Percentiles rank a stretch among this genome's conserved stretches.
phyloP scores from a whole-genome alignment of 148 eudicot species.

The Mesembryanthemum crystallinum region DNA sequence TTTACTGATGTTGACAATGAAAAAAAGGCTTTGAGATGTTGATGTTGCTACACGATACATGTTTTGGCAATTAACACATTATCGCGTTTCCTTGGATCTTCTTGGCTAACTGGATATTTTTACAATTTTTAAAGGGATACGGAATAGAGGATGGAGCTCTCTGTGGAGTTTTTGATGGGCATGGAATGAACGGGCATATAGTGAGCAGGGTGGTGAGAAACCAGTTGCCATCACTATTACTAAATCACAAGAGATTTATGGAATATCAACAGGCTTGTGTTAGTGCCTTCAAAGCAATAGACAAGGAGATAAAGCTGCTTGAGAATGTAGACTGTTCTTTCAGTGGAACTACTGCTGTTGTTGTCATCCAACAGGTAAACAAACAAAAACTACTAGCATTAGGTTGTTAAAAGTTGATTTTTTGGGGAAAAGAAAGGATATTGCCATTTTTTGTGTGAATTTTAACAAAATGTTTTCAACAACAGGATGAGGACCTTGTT shows the following conservation, averaged over 20 bases:
- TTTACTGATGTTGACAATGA: not conserved
- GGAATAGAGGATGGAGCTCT: conserved; percentile 56
- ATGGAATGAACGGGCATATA: conserved; percentile 65
- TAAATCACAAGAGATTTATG: conserved; percentile 38
- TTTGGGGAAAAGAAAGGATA: not conserved
- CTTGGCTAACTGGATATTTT: not conserved
- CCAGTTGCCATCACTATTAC: conserved; percentile 52
- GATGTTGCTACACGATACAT: not conserved
- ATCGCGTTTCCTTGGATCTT: not conserved
- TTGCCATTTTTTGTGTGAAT: not conserved
- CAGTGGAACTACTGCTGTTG: conserved; percentile 81
- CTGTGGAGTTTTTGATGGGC: conserved; percentile 83
- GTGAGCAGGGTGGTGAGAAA: conserved; percentile 69
- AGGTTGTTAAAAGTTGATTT: not conserved
- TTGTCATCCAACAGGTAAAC: conserved; percentile 61
- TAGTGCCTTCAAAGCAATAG: conserved; percentile 64
- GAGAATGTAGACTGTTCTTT: conserved; percentile 58
- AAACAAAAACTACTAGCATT: not conserved
- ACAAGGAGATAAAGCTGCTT: conserved; percentile 59
- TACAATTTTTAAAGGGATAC: conserved; percentile 44
- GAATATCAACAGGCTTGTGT: conserved; percentile 53
- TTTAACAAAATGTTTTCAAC: not conserved
- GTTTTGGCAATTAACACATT: not conserved
- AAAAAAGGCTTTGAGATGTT: not conserved
- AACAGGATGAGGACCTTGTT: conserved; percentile 53